Base-by-base conservation (phyloP, 345 rosid genomes). In the Pugionium dolabratum region DNA sequence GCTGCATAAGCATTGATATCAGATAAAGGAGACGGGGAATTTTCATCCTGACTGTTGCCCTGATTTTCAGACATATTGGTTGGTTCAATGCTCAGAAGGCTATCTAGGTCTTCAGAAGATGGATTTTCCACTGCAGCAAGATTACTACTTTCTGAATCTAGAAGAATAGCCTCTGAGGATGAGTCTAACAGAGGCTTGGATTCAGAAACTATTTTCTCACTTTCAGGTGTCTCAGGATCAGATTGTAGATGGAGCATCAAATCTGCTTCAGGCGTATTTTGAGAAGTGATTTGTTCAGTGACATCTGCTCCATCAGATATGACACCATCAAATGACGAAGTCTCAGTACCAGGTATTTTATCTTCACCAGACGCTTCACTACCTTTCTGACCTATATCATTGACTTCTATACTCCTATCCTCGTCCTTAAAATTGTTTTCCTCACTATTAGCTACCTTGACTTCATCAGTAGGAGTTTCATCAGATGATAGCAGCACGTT, bases 151-250 rank as follows among this genome's bases (percentile, higher is more conserved):
- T 42, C 77, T 51, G 66, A 54, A 63, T 51, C 67, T 59, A 57
- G 60, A 67, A 65, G 60, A 66, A 50, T 76, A 72, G 80, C 47
- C 58, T 80, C 82, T 34, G 79, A 53, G 67, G 74, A 64, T 29
- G 85, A 75, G 33, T 71, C 73, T 62, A 59, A 51, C 61, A 54
- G 54, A 41, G 61, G 49, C 62, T 59, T 46, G 31, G 62, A 60
- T 49, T 84, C 83, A 55, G 69, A 74, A 30, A 32, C 27, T 39
- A 39, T 9, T 1, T 53, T 33, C 54, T 74, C 77, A 54, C 30
- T 67, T 26, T 40, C 73, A 10, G 27, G 33, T 28, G 53, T 61
- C 48, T 67, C 53, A 4, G 79, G 59, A 67, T 71, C 76, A 81
- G 71, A 51, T 46, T 76, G 62, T 37, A 54, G 32, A 41, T 70